Conservation (phyloP, 495 filamentous ascomycete genomes). For the Neurospora africana region DNA sequence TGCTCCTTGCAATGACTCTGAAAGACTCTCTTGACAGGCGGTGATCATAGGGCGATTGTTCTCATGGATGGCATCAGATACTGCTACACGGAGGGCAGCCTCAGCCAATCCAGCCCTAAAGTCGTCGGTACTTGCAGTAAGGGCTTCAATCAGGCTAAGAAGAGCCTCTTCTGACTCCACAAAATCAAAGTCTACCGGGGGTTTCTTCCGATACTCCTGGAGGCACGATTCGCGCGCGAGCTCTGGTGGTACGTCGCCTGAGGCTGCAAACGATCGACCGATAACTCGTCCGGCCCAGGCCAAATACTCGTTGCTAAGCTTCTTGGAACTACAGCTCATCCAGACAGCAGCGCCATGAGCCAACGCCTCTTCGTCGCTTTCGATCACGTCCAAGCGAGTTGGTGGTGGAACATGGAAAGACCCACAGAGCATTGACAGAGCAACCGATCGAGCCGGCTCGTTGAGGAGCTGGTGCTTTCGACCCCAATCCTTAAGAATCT, state of each 20-base stretch:
- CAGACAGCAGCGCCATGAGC: slow-evolving; percentile 54
- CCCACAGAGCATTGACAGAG: slow-evolving; percentile 61
- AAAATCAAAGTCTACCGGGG: slow-evolving; percentile 20
- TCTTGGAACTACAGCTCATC: slow-evolving; percentile 55
- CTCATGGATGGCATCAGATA: slow-evolving; percentile 43
- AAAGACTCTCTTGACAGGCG: slow-evolving; percentile 36
- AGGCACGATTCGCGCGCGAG: slow-evolving; percentile 49
- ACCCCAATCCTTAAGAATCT: slow-evolving; percentile 62
- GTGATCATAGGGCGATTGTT: slow-evolving; percentile 33
- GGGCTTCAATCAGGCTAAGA: slow-evolving; percentile 54
- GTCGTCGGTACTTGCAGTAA: slow-evolving; percentile 54
- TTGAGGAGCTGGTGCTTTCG: slow-evolving; percentile 52
- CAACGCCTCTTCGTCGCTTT: slow-evolving; percentile 49
- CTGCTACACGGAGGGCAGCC: slow-evolving; percentile 58
- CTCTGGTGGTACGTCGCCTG: slow-evolving; percentile 50
- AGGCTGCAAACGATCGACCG: slow-evolving; percentile 72
- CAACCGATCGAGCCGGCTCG: slow-evolving; percentile 54
- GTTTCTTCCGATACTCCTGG: slow-evolving; percentile 34
- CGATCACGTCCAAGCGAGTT: slow-evolving; percentile 49
- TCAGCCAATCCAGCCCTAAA: slow-evolving; percentile 66
- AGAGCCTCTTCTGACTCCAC: slow-evolving; percentile 37
- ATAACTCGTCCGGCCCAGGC: slow-evolving; percentile 78
- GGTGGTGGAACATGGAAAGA: slow-evolving; percentile 53
- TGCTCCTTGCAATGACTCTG: slow-evolving; percentile 29
- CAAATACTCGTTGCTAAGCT: slow-evolving; percentile 56